Evolutionary conservation across 2,329 filamentous ascomycete genomes (phyloP).

Genomic region (Ophiocordyceps camponoti-rufipedis): DNA sequence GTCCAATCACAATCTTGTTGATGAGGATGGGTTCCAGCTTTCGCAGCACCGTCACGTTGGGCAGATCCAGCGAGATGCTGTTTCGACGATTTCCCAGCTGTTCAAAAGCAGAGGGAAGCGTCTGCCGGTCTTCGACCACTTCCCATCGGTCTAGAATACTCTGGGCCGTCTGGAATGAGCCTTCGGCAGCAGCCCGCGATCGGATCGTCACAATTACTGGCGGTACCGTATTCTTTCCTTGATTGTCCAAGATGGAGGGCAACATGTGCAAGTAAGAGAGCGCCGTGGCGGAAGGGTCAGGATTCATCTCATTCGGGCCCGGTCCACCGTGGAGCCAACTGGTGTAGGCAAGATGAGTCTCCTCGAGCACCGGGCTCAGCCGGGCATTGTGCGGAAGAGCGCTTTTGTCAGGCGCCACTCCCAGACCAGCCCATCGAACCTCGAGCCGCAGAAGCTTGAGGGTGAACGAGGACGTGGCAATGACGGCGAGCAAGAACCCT

Average conservation of each 20-base stretch:
- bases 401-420: conserved; percentile 33
- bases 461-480: conserved; percentile 52
- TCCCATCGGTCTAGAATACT: conserved; percentile 77
- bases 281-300: conserved; percentile 35
- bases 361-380: conserved; percentile 33
- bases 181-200: conserved; percentile 34
- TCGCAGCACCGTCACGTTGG: conserved; percentile 27
- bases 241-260: conserved; percentile 42
- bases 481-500: conserved; percentile 41
- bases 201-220: conserved; percentile 58
- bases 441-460: conserved; percentile 56
- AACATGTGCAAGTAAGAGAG: conserved; percentile 63
- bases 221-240: conserved; percentile 33
- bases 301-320: conserved; percentile 21
- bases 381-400: conserved; percentile 24
- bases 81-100: conserved; percentile 49
- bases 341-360: conserved; percentile 36
- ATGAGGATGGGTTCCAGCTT: conserved; percentile 51
- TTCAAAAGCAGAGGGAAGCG: conserved; percentile 58
- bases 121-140: conserved; percentile 47
- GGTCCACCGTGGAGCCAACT: conserved; percentile 35
- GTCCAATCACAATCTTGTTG: conserved; percentile 51
- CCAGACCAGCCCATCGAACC: conserved; percentile 52
- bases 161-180: conserved; percentile 44
- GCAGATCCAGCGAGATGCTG: conserved; percentile 19